Evolutionary conservation across 2,329 filamentous ascomycete genomes (phyloP).

Genomic region (Fusarium ambrosium): DNA sequence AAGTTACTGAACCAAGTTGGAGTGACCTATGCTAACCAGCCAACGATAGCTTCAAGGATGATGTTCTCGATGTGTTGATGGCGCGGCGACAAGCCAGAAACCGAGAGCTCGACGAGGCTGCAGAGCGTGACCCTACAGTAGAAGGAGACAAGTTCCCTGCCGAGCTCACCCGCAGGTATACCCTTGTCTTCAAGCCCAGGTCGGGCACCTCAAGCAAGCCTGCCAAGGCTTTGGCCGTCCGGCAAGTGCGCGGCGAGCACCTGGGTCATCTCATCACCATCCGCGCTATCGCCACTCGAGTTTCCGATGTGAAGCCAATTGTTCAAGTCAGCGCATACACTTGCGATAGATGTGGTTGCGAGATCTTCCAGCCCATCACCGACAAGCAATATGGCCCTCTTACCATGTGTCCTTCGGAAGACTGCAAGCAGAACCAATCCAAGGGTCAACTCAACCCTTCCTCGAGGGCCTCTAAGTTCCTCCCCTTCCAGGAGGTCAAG

Average conservation of each 20-base stretch:
- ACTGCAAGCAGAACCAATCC: conserved; percentile 90
- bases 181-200: conserved; percentile 93
- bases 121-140: conserved; percentile 75
- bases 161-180: conserved; percentile 93
- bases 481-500: conserved; percentile 98
- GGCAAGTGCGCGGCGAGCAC: conserved; percentile 92
- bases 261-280: conserved; percentile 94
- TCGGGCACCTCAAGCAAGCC: conserved; percentile 77
- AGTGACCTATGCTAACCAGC: conserved; percentile 11
- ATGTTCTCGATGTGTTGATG: conserved; percentile 97
- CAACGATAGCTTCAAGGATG: conserved; percentile 85
- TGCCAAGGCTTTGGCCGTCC: conserved; percentile 82
- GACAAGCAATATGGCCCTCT: conserved; percentile 93
- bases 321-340: conserved; percentile 99
- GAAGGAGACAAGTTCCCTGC: conserved; percentile 87
- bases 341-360: conserved; percentile 94
- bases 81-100: conserved; percentile 90
- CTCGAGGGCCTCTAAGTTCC: conserved; percentile 95
- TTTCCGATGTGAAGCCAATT: conserved; percentile 97
- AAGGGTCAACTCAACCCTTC: conserved; percentile 95
- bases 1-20: conserved; percentile 49
- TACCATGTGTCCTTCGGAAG: conserved; percentile 87
- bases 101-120: conserved; percentile 77
- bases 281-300: conserved; percentile 92
- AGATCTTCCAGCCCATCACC: conserved; percentile 96